Evolutionary conservation across 169 alveolate species (phyloP).

Genomic region (Plasmodium fragile): DNA sequence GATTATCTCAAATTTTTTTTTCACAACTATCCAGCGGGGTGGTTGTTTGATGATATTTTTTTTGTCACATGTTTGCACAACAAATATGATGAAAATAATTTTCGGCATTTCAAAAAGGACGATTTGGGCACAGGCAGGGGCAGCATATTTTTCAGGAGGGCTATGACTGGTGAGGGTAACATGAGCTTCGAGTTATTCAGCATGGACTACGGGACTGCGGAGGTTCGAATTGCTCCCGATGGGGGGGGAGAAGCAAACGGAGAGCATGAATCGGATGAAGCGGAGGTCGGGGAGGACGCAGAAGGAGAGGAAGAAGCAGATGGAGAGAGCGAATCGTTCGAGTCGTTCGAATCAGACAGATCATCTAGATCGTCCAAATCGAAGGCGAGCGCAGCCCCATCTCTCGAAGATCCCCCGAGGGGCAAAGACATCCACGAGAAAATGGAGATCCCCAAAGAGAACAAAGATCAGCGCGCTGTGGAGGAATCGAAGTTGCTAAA

Average conservation of each 20-base stretch:
- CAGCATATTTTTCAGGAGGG: neutral
- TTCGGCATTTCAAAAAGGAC: slow-evolving; percentile 44
- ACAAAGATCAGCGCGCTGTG: neutral
- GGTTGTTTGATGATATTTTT: slow-evolving; percentile 55
- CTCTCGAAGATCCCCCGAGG: neutral
- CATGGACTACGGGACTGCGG: slow-evolving; percentile 26
- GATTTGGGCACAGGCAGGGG: neutral
- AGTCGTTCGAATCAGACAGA: neutral
- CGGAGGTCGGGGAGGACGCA: neutral
- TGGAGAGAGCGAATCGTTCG: neutral
- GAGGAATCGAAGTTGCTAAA: slow-evolving; percentile 21
- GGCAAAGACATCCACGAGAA: neutral
- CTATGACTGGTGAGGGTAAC: neutral
- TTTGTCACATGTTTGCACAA: slow-evolving; percentile 68
- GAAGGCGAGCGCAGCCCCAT: neutral
- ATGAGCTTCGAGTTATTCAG: slow-evolving; percentile 23
- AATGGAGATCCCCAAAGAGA: too few species aligned
- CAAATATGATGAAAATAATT: slow-evolving; percentile 67
- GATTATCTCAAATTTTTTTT: slow-evolving; percentile 46
- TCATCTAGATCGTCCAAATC: neutral
- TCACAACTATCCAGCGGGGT: slow-evolving; percentile 75
- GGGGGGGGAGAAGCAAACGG: neutral
- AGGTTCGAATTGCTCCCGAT: neutral
- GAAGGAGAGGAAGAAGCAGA: neutral
- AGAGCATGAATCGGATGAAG: neutral